Conservation (phyloP, 2,329 filamentous ascomycete genomes). For the Mycosphaerella arachidis region DNA sequence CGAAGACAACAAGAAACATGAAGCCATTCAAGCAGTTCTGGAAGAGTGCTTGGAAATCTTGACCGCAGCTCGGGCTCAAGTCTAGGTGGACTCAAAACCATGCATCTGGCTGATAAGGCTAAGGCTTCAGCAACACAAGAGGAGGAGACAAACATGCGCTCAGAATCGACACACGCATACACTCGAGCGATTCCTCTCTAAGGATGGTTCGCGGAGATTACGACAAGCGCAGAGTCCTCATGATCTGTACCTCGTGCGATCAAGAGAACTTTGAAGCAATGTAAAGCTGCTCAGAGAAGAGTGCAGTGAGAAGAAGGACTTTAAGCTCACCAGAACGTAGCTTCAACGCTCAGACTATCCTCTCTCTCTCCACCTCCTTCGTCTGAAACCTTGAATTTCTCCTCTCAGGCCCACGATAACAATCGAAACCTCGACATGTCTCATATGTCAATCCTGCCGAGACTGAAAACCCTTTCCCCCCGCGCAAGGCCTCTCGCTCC, state of each 20-base stretch:
- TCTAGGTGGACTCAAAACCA: not conserved
- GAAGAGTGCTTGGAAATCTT: too few relatives aligned
- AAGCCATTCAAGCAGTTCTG: too few relatives aligned
- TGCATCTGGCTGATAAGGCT: not conserved
- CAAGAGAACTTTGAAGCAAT: not conserved
- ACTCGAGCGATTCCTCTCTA: too few relatives aligned
- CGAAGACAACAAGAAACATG: too few relatives aligned
- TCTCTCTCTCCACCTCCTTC: not conserved
- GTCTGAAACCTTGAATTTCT: not conserved
- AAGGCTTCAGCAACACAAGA: not conserved
- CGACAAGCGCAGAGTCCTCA: not conserved
- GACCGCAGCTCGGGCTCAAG: too few relatives aligned
- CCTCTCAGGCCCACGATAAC: not conserved
- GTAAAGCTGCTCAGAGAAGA: not conserved
- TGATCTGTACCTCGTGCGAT: too few relatives aligned
- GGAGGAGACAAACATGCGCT: not conserved
- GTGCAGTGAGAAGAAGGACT: not conserved
- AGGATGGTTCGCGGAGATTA: not conserved
- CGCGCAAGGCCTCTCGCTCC: too few relatives aligned
- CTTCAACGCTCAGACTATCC: not conserved
- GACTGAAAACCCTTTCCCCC: too few relatives aligned
- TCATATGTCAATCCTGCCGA: too few relatives aligned
- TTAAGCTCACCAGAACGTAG: not conserved
- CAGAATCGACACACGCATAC: too few relatives aligned
- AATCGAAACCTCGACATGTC: too few relatives aligned